A percentile compares a stretch with the other conserved stretches of the same genome.
phyloP scores from a whole-genome alignment of 441 rosid species.

The Eutrema salsugineum region DNA sequence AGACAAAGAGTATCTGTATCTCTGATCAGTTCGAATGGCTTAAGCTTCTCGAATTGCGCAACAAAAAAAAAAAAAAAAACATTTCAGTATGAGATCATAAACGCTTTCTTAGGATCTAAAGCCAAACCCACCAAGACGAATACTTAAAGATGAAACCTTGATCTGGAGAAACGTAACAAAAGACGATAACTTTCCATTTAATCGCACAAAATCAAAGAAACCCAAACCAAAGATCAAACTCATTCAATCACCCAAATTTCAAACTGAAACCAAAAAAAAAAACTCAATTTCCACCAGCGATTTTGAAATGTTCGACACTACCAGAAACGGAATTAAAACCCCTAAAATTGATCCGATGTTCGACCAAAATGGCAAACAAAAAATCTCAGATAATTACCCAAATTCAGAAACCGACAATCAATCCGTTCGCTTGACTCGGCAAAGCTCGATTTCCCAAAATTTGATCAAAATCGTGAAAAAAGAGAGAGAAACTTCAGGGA shows the following conservation, averaged over 20 bases:
- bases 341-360: not conserved
- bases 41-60: not conserved
- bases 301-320: not conserved
- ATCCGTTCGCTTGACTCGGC: not conserved
- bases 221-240: not conserved
- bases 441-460: constrained; percentile 5
- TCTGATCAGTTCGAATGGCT: not conserved
- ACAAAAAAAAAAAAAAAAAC: not conserved
- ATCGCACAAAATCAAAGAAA: not conserved
- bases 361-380: not conserved
- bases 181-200: not conserved
- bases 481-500: not conserved
- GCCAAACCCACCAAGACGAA: not conserved
- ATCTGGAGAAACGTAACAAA: not conserved
- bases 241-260: not conserved
- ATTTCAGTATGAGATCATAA: not conserved
- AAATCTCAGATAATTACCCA: not conserved
- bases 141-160: not conserved
- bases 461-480: constrained; percentile 1
- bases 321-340: not conserved
- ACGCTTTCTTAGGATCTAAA: not conserved
- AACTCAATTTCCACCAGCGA: not conserved
- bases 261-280: not conserved
- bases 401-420: not conserved
- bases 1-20: not conserved